Conservation (phyloP, 352 stramenopile species). For the Discostella stelligera region DNA sequence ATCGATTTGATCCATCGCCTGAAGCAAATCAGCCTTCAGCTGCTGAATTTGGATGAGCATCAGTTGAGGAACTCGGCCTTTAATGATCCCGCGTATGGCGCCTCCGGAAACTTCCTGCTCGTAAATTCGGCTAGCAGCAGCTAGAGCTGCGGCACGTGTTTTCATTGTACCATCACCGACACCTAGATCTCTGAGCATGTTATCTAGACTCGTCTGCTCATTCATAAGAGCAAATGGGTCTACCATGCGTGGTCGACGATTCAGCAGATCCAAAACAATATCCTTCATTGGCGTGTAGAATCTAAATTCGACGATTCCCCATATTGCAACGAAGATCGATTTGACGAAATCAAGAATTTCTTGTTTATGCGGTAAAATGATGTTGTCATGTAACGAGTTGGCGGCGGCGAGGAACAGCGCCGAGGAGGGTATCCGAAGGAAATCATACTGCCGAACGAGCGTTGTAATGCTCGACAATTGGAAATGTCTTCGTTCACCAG, state of each 20-base stretch:
- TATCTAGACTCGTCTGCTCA: conserved; percentile 68
- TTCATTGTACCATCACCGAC: conserved; percentile 66
- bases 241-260: conserved; percentile 51
- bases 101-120: conserved; percentile 55
- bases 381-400: conserved; percentile 48
- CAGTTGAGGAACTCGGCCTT: conserved; percentile 58
- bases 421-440: conserved; percentile 68
- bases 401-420: conserved; percentile 49
- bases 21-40: conserved; percentile 70
- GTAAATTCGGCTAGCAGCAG: conserved; percentile 58
- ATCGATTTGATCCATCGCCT: conserved; percentile 72
- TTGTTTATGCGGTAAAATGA: conserved; percentile 50
- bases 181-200: conserved; percentile 72
- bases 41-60: conserved; percentile 79
- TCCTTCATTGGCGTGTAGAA: conserved; percentile 70
- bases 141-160: conserved; percentile 44
- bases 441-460: conserved; percentile 49
- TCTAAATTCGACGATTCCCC: conserved; percentile 60
- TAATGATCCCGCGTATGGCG: conserved; percentile 42
- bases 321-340: conserved; percentile 34
- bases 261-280: conserved; percentile 64
- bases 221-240: conserved; percentile 58
- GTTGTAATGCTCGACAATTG: conserved; percentile 30
- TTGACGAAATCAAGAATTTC: conserved; percentile 53
- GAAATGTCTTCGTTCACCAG: conserved; percentile 56